Percentiles rank a stretch among this genome's conserved stretches.
phyloP scores from a whole-genome alignment of 805 yeast genomes.

The Pichia paraexigua region DNA sequence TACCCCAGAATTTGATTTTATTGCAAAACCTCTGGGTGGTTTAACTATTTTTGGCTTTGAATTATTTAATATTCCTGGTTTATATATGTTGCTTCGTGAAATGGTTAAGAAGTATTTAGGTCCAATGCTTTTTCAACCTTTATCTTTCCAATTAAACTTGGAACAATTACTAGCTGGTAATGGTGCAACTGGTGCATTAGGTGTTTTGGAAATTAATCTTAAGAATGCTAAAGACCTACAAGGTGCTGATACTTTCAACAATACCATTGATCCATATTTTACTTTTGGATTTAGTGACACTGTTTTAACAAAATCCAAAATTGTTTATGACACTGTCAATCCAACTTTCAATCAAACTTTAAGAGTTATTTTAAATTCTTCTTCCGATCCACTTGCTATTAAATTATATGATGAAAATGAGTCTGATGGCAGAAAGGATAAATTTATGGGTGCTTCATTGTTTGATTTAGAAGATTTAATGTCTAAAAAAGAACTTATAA shows the following conservation, averaged over 20 bases:
- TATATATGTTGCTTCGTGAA: constrained; percentile 71
- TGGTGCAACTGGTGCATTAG: constrained; percentile 72
- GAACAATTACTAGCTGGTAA: constrained; percentile 85
- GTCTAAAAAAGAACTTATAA: constrained; percentile 41
- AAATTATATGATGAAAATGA: constrained; percentile 65
- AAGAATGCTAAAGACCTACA: constrained; percentile 61
- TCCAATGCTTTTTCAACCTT: constrained; percentile 80
- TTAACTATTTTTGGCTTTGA: constrained; percentile 85
- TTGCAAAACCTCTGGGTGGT: constrained; percentile 63
- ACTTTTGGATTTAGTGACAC: constrained; percentile 54
- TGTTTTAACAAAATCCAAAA: constrained; percentile 60
- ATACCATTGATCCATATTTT: constrained; percentile 86
- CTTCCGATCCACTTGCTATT: constrained; percentile 76
- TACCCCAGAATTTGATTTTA: constrained; percentile 84
- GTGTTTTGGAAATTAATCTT: constrained; percentile 67
- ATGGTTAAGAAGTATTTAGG: constrained; percentile 84
- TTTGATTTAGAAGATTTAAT: constrained; percentile 62
- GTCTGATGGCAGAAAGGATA: constrained; percentile 61
- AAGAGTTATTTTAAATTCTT: constrained; percentile 59
- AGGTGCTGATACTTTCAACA: constrained; percentile 62
- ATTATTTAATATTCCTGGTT: constrained; percentile 78
- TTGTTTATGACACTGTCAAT: constrained; percentile 53
- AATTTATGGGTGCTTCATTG: constrained; percentile 67
- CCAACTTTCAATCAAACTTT: constrained; percentile 85
- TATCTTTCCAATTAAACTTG: constrained; percentile 86